A percentile compares a stretch with the other conserved stretches of the same genome.
phyloP scores from a whole-genome alignment of 768 basidiomycete genomes.

The Trametes elegans region DNA sequence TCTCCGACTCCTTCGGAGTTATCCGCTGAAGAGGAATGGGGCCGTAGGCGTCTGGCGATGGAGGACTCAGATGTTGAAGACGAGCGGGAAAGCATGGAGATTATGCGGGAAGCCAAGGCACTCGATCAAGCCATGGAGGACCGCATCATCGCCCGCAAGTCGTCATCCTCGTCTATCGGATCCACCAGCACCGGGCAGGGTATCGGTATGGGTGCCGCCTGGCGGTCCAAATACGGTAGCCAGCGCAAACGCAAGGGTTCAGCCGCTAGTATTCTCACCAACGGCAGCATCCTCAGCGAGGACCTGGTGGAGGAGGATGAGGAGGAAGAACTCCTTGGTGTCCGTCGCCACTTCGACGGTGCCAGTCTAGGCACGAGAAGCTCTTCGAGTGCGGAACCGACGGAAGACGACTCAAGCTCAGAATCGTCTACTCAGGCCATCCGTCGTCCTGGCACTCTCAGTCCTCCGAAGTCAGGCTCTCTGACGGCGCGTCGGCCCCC shows the following conservation, averaged over 20 bases:
- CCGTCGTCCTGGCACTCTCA: constrained; percentile 21
- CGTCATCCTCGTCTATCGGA: constrained; percentile 61
- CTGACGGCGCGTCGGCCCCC: constrained; percentile 25
- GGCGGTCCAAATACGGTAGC: constrained; percentile 58
- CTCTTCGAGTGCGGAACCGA: constrained; percentile 35
- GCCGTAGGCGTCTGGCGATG: constrained; percentile 58
- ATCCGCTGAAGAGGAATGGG: constrained; percentile 77
- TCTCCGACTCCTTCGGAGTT: constrained; percentile 55
- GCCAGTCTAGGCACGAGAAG: constrained; percentile 29
- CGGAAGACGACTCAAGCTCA: constrained; percentile 29
- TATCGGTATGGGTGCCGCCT: constrained; percentile 63
- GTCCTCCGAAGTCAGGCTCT: constrained; percentile 28
- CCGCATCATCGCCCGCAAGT: constrained; percentile 71
- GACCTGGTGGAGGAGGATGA: constrained; percentile 82
- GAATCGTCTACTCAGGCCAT: constrained; percentile 29
- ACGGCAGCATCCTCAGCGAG: constrained; percentile 71
- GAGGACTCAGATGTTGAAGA: constrained; percentile 54
- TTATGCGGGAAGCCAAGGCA: constrained; percentile 77
- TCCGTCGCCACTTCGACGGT: constrained; percentile 62
- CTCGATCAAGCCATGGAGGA: constrained; percentile 89
- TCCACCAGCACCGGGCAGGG: constrained; percentile 46
- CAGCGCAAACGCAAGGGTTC: constrained; percentile 72
- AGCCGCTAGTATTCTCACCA: constrained; percentile 67
- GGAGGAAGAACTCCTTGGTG: constrained; percentile 66
- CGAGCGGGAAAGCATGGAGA: constrained; percentile 52